Evolutionary conservation across 2,329 filamentous ascomycete genomes (phyloP).

Genomic region (Dissoconium aciculare): DNA sequence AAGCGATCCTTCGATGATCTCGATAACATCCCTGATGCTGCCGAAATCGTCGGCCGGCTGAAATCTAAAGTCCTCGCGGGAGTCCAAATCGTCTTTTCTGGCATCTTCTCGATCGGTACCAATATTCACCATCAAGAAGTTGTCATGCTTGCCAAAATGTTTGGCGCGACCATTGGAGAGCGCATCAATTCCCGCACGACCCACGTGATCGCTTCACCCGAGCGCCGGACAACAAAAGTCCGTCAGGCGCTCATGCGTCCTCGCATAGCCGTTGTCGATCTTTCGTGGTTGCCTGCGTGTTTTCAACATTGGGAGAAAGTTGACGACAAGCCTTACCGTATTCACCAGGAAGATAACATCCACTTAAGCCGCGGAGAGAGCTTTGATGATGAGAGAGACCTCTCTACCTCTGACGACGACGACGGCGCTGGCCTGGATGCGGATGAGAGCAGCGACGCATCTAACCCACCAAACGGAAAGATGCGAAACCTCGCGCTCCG

Average conservation of each 20-base stretch:
- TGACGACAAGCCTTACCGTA: slow-evolving; percentile 64
- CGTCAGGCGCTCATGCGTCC: slow-evolving; percentile 62
- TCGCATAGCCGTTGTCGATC: slow-evolving; percentile 73
- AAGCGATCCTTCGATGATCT: slow-evolving; percentile 35
- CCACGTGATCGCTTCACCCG: slow-evolving; percentile 57
- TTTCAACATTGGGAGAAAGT: slow-evolving; percentile 70
- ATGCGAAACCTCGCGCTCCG: slow-evolving; percentile 7
- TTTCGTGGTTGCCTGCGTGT: slow-evolving; percentile 76
- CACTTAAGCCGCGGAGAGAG: slow-evolving; percentile 13
- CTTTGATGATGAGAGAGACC: slow-evolving; percentile 16
- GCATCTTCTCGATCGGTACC: slow-evolving; percentile 69
- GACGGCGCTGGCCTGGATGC: slow-evolving; percentile 27
- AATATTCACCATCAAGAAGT: slow-evolving; percentile 64
- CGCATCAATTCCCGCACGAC: slow-evolving; percentile 43
- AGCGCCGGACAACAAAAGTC: slow-evolving; percentile 75
- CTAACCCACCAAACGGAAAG: slow-evolving; percentile 10
- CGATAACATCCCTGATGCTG: slow-evolving; percentile 65
- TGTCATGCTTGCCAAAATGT: slow-evolving; percentile 70
- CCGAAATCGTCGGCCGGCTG: slow-evolving; percentile 65
- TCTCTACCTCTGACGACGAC: slow-evolving; percentile 33
- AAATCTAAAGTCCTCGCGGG: slow-evolving; percentile 63
- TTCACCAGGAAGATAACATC: slow-evolving; percentile 60
- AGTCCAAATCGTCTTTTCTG: slow-evolving; percentile 72
- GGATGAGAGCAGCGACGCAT: slow-evolving; percentile 17
- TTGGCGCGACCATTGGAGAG: slow-evolving; percentile 56